Evolutionary conservation across 2,329 filamentous ascomycete species (phyloP), one percentile per base, ranked within the genome.

Genomic region (Xylariaceae sp.): DNA sequence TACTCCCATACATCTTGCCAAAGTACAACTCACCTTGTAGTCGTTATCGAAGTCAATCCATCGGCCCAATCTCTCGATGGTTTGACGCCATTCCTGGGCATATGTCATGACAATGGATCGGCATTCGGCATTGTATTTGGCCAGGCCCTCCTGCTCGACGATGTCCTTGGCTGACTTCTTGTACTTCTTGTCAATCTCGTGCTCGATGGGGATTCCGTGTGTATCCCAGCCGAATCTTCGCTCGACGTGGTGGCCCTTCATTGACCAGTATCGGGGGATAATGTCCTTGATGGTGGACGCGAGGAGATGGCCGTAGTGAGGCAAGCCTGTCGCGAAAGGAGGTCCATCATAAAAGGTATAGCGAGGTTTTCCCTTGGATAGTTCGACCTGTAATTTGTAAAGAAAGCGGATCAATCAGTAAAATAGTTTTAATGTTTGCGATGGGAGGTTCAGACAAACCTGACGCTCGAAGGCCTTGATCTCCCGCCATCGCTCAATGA

Each of bases 11-110:
- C 29, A 7, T 38, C n/a, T 20, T 19, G 14, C 6, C 6, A 10
- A 27, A 25, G 40, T 47, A 2, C n/a, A 37, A 40, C 64, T 53
- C 60, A 83, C 83, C 81, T 95, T 95, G 75, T 95, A 96, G 66
- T 96, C 89, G 59, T 95, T 93, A 68, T 97, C 92, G 58, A 97
- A 96, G 68, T 96, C 92, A 59, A 96, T 93, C 92, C 92, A 97
- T 47, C 92, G 85, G 45, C 92, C 92, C 33, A 97, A 71, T 50
- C 92, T 77, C 62, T 95, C 89, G 58, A 96, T 86, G 21, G 89
- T 95, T 52, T 82, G 72, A 59, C 89, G 81, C 92, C 92, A 97
- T 66, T 96, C 92, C 14, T 76, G 68, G 10, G 89, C 82, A 64
- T 86, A 96, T 60, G 87, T 81, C 88, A 96, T 95, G 56, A 96